These are phyloP conservation scores for Microdochium nivale DNA, from an alignment of 2,329 filamentous ascomycete species.

Conservation along the genomic window DNA sequence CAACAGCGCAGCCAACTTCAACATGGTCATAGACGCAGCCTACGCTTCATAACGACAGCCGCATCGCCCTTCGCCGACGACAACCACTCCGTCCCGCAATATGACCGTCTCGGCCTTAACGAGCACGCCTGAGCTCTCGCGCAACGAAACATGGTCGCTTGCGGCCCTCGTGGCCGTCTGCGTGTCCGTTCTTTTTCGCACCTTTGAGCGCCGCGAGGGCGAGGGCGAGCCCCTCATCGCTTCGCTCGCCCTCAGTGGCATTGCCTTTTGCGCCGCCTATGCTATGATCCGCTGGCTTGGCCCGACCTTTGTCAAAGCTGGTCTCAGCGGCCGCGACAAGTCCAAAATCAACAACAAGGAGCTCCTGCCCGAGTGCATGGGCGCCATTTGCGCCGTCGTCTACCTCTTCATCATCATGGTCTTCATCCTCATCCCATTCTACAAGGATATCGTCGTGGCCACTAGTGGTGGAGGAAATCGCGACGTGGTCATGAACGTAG, in stretches of 20 bases:
- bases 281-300: conserved; percentile 91
- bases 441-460: conserved; percentile 93
- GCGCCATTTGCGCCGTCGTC: conserved; percentile 83
- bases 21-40: too few relatives aligned
- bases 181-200: conserved; percentile 67
- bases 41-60: too few relatives aligned
- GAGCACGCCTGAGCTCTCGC: conserved; percentile 31
- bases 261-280: conserved; percentile 76
- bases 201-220: conserved; percentile 65
- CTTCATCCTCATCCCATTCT: conserved; percentile 96
- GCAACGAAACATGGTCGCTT: conserved; percentile 43
- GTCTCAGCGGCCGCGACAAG: conserved; percentile 84
- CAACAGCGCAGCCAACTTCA: too few relatives aligned
- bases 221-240: conserved; percentile 86
- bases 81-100: background rate
- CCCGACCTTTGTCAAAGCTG: conserved; percentile 77
- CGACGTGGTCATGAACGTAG: conserved; percentile 69
- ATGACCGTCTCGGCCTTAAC: background rate
- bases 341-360: conserved; percentile 54
- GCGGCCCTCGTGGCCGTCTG: conserved; percentile 60
- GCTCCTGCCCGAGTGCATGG: conserved; percentile 84
- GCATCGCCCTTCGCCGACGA: background rate
- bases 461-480: conserved; percentile 90
- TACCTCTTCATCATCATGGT: conserved; percentile 83
- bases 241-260: conserved; percentile 74